phyloP scores from a whole-genome alignment of 768 basidiomycete species.

The Panellus pusillus region DNA sequence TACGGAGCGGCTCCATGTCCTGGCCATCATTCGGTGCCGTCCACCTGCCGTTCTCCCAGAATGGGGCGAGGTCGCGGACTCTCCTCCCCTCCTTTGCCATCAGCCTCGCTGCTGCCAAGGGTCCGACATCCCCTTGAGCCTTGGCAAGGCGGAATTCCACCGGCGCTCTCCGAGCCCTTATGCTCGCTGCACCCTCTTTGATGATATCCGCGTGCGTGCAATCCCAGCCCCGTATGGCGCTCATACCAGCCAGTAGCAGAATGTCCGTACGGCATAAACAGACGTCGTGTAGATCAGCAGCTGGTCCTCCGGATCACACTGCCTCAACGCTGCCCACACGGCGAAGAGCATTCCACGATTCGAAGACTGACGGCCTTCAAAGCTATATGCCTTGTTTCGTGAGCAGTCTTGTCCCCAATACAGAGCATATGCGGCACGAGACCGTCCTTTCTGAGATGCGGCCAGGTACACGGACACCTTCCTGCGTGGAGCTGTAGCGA shows the following conservation, averaged over 20 bases:
- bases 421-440: background rate
- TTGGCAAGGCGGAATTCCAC: no score
- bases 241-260: background rate
- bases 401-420: background rate
- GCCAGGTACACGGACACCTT: background rate
- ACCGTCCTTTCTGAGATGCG: background rate
- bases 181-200: no score
- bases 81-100: no score
- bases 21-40: no score
- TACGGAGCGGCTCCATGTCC: no score
- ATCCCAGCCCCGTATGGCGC: background rate
- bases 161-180: no score
- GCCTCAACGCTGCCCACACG: background rate
- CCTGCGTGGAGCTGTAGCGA: background rate
- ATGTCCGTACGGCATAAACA: background rate
- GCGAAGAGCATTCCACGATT: background rate
- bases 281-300: background rate
- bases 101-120: no score
- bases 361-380: background rate
- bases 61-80: no score
- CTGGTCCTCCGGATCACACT: background rate
- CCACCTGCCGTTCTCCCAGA: no score
- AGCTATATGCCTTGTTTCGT: background rate
- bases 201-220: background rate
- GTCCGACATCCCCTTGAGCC: no score